Evolutionary conservation across 352 stramenopile species (phyloP), one percentile per base, ranked within the genome.

Genomic region (Phytophthora tubulina): DNA sequence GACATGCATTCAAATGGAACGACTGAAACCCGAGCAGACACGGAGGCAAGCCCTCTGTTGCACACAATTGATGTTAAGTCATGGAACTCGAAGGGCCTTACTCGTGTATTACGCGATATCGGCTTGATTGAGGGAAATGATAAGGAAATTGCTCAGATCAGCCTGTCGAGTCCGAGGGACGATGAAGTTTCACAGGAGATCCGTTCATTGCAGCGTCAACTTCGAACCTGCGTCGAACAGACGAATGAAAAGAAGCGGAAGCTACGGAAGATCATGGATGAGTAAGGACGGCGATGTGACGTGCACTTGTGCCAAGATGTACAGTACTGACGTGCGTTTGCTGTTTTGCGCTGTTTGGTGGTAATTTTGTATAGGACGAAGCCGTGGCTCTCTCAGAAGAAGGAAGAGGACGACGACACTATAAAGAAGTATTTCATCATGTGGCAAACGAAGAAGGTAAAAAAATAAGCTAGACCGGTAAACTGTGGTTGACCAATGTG

Each of bases 151-250:
- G 41, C 38, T 11, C 66, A 72, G 38, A 52, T 62, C 32, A 62
- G 44, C 36, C 51, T 89, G 45, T 67, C 35, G 2, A 64, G 66
- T 38, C 75, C 71, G 1, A 75, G 71, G 35, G 85, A 93, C 39
- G 86, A 94, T 65, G 80, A 91, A 59, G 75, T 94, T 33, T 91
- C 76, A 39, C 65, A 79, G 36, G 84, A 94, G 63, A 88, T 94
- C 30, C 85, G 85, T 14, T 46, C 67, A 45, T 75, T 93, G 15
- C 69, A 94, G 63, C 51, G 42, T 21, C 63, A 82, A 48, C 63
- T 94, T 56, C 63, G 76, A 46, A 51, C 49, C 14, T 81, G 80
- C 35, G 67, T 88, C 33, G 71, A 73, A 6, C 70, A 73, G 10
- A 91, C 78, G 35, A 94, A 94, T 62, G 82, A 91, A 72, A 67